Conservation (phyloP, 192 early-diverging fungal genomes). For the Funneliformis mosseae region DNA sequence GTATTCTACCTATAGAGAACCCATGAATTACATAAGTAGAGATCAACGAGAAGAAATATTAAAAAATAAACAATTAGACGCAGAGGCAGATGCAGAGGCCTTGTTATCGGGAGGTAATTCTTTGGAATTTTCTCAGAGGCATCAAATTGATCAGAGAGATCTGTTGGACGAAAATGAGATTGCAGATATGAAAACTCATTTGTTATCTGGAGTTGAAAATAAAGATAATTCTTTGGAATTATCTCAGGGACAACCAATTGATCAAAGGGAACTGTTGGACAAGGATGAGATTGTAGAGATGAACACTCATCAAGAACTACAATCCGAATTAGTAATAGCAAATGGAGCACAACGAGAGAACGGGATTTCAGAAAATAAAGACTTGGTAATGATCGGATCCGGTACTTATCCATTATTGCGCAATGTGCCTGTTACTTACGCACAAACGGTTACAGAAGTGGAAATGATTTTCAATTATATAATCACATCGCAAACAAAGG, state of each 20-base stretch:
- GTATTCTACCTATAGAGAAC: slow-evolving; percentile 58
- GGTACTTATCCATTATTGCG: slow-evolving; percentile 14
- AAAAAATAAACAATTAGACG: slow-evolving; percentile 31
- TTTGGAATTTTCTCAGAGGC: too few relatives aligned
- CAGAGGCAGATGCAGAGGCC: background rate
- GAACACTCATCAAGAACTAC: background rate
- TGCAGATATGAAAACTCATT: background rate
- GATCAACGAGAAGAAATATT: background rate
- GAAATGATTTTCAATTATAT: slow-evolving; percentile 41
- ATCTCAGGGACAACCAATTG: background rate
- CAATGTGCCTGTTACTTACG: background rate
- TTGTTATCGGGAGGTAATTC: background rate
- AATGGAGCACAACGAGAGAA: background rate
- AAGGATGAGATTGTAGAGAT: background rate
- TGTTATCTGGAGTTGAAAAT: background rate
- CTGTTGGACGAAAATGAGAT: background rate
- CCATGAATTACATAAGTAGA: background rate
- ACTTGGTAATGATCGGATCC: background rate
- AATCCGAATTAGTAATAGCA: background rate
- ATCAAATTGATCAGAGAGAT: too few relatives aligned
- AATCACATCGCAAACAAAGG: background rate
- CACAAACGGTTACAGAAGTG: slow-evolving; percentile 37
- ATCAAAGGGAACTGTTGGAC: background rate
- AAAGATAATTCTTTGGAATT: background rate
- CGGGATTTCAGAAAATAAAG: background rate